These are phyloP conservation scores for Bauhinia variegata DNA, from an alignment of 306 rosid species.

Conservation along the genomic window DNA sequence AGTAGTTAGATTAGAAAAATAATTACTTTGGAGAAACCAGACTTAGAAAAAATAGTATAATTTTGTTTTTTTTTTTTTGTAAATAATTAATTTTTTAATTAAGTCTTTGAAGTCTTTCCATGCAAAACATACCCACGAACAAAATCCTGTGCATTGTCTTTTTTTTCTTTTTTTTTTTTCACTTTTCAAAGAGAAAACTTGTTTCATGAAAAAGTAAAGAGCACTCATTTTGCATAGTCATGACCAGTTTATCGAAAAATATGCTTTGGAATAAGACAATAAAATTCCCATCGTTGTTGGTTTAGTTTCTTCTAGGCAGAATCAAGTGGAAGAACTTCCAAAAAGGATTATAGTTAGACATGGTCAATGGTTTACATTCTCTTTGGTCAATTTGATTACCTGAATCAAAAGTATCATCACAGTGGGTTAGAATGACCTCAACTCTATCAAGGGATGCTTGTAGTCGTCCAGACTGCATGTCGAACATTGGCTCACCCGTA, in stretches of 20 bases:
- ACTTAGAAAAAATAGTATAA: too few relatives aligned
- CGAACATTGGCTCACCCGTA: slow-evolving; percentile 81
- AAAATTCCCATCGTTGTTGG: too few relatives aligned
- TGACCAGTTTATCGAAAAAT: too few relatives aligned
- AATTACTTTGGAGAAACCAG: not conserved
- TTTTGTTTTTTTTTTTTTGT: not conserved
- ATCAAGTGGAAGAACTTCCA: too few relatives aligned
- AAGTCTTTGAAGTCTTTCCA: slow-evolving; percentile 7
- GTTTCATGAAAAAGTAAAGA: slow-evolving; percentile 29
- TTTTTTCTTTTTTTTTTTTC: too few relatives aligned
- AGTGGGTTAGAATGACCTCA: slow-evolving; percentile 79
- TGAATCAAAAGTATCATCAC: slow-evolving; percentile 47
- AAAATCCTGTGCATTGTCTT: not conserved
- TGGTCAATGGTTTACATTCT: slow-evolving; percentile 10
- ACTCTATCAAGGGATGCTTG: slow-evolving; percentile 94
- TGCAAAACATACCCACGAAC: slow-evolving; percentile 13
- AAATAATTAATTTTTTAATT: not conserved
- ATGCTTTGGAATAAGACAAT: too few relatives aligned
- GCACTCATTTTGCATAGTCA: too few relatives aligned
- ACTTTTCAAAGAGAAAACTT: not conserved
- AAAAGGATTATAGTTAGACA: too few relatives aligned
- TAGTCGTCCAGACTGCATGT: slow-evolving; percentile 81
- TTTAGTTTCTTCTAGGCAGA: too few relatives aligned
- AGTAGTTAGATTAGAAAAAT: slow-evolving; percentile 23
- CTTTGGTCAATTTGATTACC: slow-evolving; percentile 7